Conservation (phyloP, 2,329 filamentous ascomycete genomes). For the Rachicladosporium sp. region DNA sequence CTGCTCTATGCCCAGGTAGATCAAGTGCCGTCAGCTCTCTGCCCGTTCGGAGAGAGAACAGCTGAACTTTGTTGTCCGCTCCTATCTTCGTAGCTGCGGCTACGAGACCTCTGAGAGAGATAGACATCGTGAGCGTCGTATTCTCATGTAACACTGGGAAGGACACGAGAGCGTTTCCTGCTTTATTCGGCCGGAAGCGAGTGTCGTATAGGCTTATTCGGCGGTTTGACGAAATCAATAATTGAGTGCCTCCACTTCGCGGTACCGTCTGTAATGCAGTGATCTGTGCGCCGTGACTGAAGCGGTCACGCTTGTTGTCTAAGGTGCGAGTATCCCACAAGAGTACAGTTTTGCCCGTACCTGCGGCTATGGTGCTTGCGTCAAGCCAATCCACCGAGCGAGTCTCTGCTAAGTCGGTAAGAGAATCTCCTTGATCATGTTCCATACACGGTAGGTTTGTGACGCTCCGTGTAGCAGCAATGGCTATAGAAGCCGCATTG, state of each 20-base stretch:
- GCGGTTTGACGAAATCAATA: conserved; percentile 9
- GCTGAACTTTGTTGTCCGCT: conserved; percentile 10
- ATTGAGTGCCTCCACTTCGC: conserved; percentile 5
- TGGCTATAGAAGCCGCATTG: too few relatives aligned
- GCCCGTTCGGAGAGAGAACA: conserved; percentile 13
- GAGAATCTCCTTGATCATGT: conserved; percentile 10
- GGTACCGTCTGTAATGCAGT: conserved; percentile 7
- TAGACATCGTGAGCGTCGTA: conserved; percentile 8
- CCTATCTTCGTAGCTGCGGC: conserved; percentile 5
- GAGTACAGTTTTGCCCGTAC: conserved; percentile 21
- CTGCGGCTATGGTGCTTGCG: conserved; percentile 19
- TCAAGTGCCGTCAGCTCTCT: conserved; percentile 8
- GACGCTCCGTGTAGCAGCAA: too few relatives aligned
- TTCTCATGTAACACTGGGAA: conserved; percentile 8
- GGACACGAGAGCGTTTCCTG: conserved; percentile 3
- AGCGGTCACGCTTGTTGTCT: too few relatives aligned
- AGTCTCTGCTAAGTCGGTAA: conserved; percentile 8
- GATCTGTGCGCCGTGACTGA: not conserved
- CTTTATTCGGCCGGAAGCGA: conserved; percentile 1
- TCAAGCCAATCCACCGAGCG: conserved; percentile 18
- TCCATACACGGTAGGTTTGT: too few relatives aligned
- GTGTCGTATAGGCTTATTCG: conserved; percentile 10
- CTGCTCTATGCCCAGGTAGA: not conserved
- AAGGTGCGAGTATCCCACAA: conserved; percentile 16
- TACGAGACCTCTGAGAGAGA: conserved; percentile 11